Conservation (phyloP, 169 alveolate species). For the Eimeria mitis region DNA sequence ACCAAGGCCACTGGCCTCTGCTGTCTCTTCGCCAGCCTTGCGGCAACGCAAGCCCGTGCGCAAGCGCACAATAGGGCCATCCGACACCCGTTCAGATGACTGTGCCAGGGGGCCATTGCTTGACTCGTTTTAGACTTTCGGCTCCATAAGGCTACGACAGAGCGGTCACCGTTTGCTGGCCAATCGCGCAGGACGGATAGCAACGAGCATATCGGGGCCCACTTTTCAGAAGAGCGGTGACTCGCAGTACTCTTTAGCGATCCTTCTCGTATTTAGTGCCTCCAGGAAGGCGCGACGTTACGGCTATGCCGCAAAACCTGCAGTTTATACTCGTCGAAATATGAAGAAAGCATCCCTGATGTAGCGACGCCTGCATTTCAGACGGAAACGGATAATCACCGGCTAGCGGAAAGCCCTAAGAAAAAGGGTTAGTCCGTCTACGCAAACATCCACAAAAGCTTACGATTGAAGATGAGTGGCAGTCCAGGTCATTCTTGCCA, state of each 20-base stretch:
- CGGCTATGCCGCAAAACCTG: not conserved
- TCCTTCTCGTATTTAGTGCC: not conserved
- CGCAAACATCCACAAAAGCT: not conserved
- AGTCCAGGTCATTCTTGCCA: constrained; percentile 8
- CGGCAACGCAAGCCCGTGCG: not conserved
- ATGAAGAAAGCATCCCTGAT: not conserved
- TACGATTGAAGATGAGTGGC: constrained; percentile 1
- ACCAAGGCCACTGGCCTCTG: not conserved
- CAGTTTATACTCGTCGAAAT: not conserved
- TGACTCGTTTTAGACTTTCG: not conserved
- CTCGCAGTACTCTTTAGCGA: not conserved
- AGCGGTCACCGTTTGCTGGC: not conserved
- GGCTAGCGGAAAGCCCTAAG: not conserved
- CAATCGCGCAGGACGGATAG: not conserved
- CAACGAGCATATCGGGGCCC: not conserved
- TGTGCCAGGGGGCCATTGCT: not conserved
- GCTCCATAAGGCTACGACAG: not conserved
- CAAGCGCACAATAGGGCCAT: not conserved
- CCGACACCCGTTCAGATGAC: not conserved
- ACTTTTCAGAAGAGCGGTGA: not conserved
- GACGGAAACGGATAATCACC: not conserved
- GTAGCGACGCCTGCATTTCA: not conserved
- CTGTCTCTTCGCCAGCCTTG: not conserved
- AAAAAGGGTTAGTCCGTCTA: not conserved
- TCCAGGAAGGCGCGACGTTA: not conserved